Conservation (phyloP, 495 filamentous ascomycete genomes). For the Penicillium antarcticum region DNA sequence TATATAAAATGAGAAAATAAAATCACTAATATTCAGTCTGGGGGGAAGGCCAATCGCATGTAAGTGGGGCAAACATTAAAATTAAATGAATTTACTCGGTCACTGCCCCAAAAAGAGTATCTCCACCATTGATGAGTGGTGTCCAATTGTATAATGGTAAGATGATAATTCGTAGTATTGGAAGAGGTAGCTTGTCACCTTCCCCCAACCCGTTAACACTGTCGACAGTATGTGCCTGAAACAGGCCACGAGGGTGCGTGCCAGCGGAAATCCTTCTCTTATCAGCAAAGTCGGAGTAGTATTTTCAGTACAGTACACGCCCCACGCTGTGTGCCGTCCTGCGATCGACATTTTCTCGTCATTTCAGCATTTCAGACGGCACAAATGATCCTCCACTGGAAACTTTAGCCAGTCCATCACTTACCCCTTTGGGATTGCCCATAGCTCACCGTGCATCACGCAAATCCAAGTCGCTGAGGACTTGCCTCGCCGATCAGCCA, state of each 20-base stretch:
- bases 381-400: conserved; percentile 16
- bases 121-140: too few relatives aligned
- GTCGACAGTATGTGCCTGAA: background rate
- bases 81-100: background rate
- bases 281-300: conserved; percentile 18
- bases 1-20: too few relatives aligned
- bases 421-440: conserved; percentile 5
- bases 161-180: too few relatives aligned
- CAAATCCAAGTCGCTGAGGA: conserved; percentile 14
- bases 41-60: too few relatives aligned
- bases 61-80: too few relatives aligned
- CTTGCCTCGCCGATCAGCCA: conserved; percentile 19
- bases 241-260: conserved; percentile 23
- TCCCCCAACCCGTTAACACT: too few relatives aligned
- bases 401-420: conserved; percentile 15
- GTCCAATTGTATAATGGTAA: too few relatives aligned
- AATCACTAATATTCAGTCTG: too few relatives aligned
- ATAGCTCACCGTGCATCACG: background rate
- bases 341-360: background rate
- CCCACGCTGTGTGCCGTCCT: background rate
- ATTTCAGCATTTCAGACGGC: background rate
- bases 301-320: background rate
- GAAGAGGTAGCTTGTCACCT: too few relatives aligned
- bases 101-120: background rate
- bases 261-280: conserved; percentile 31